A percentile compares a stretch with the other conserved stretches of the same genome.
Evolutionary conservation across 2,329 filamentous ascomycete species (phyloP).

Genomic region (Cytospora piceae): DNA sequence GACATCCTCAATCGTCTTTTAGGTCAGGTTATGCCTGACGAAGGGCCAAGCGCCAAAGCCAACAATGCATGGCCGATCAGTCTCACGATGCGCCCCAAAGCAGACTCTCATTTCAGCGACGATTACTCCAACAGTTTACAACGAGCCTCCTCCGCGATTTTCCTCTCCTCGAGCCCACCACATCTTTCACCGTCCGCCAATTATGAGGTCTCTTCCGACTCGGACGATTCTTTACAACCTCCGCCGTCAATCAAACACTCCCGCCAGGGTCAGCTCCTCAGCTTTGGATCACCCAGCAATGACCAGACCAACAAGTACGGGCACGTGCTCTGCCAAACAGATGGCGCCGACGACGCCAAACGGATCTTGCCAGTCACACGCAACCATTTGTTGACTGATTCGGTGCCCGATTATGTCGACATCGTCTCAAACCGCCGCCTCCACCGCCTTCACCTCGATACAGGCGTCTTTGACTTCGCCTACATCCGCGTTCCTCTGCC

Average conservation of each 20-base stretch:
- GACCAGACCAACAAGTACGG: neutral
- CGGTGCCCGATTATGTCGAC: neutral
- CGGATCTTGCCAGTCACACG: neutral
- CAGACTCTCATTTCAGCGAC: neutral
- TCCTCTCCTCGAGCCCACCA: neutral
- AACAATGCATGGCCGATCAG: neutral
- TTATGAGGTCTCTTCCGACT: neutral
- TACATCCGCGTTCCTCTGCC: neutral
- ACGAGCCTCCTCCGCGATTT: neutral
- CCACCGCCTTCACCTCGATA: neutral
- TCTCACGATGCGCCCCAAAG: neutral
- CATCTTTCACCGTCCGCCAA: neutral
- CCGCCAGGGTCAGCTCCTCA: neutral
- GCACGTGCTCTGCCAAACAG: neutral
- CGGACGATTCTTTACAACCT: neutral
- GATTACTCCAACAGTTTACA: neutral
- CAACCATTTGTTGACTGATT: neutral
- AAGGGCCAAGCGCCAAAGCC: neutral
- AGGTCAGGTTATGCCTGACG: neutral
- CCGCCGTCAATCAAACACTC: neutral
- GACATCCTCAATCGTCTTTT: neutral
- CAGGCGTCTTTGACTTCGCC: neutral
- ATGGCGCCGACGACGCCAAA: neutral
- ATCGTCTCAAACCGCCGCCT: neutral
- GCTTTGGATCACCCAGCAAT: neutral